Base-by-base conservation (phyloP, 1,284 basidiomycete genomes). In the Cryptococcus hybrid region DNA sequence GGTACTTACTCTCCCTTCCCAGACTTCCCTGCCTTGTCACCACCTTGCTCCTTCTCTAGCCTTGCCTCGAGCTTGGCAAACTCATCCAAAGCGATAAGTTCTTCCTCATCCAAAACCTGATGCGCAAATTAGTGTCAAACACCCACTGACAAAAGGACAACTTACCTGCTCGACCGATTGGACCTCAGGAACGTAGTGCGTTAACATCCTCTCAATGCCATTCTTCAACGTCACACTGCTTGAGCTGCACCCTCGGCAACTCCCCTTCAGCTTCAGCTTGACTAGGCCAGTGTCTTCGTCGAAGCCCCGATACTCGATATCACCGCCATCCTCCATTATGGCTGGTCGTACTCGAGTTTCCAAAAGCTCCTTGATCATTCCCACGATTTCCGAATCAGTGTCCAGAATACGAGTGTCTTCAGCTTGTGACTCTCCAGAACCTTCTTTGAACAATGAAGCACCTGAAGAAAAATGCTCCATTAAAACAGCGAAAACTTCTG, bases 161-260 rank as follows among this genome's bases (percentile, higher is more conserved):
- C 82, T 73, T 61, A 88, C 91, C 85, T 98, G 93, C 71, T 97
- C 91, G 5, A 99, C 93, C n/a, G 86, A 87, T 77, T 95, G 89
- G 38, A 99, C 95, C 78, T 99, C 94, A 5, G 95, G 95, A 55
- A 99, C 91, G 71, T 98, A 99, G 78, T 99, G 95, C 90, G 92
- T 95, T 69, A 99, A 81, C 96, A 99, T 99, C 60, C 95, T 83
- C 81, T 99, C 96, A 55, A 97, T 95, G 3, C 94, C 93, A 64
- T 84, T 87, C 82, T 98, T 99, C 61, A 99, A 82, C 13, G 95
- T 99, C 35, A 99, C 94, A 9, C 91, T 88, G 69, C 89, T 92
- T 40, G 89, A 92, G 63, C 87, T 86, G 78, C 95, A 99, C 6
- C 96, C 95, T 69, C 95, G 82, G 79, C 95, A 99, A 71, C 90